Evolutionary conservation across 2,329 filamentous ascomycete species (phyloP), one percentile per base, ranked within the genome.

Genomic region (Mariannaea sp.): DNA sequence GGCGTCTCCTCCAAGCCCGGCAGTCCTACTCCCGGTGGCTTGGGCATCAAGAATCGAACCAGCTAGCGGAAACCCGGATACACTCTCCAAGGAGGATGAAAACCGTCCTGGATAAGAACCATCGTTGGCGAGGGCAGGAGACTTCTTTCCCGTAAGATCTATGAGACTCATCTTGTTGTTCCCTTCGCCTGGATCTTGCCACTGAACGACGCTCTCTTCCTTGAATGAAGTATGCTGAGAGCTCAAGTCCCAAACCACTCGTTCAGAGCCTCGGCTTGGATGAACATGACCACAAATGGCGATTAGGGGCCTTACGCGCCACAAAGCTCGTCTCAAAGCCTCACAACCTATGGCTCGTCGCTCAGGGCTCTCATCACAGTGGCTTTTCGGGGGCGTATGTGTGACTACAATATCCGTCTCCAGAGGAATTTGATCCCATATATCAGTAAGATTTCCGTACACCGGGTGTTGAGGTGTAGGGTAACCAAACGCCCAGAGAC

Each of bases 231-330:
- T 67, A 32, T 77, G 72, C 9, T 65, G 62, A 38, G 64, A 65
- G 1, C 59, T 65, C 20, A 80, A 66, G 55, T 80, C 76, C 88
- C 88, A 92, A 17, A 68, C 70, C 26, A 92, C 77, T 20, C 82
- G 74, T 64, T 86, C 78, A 8, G 77, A 83, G 10, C 88, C 88
- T 59, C 88, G 75, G 4, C 79, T 85, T 56, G 84, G 81, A 68
- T 92, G 88, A 24, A 90, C 81, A 69, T 92, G 89, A 1, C 89
- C 88, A 64, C 85, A 91, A 14, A 92, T 76, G 16, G 83, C 82
- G 42, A 92, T 72, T 48, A 76, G 74, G 5, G 89, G 88, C 32
- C 85, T 77, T 3, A 88, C 79, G 5, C 80, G 73, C 77, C 80
- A 82, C 19, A 91, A 71, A 0, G 79, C 77, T 45, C 75, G 73